Base-by-base conservation (phyloP, 1,139 yeast species). In the Debaryomycetaceae sp. region DNA sequence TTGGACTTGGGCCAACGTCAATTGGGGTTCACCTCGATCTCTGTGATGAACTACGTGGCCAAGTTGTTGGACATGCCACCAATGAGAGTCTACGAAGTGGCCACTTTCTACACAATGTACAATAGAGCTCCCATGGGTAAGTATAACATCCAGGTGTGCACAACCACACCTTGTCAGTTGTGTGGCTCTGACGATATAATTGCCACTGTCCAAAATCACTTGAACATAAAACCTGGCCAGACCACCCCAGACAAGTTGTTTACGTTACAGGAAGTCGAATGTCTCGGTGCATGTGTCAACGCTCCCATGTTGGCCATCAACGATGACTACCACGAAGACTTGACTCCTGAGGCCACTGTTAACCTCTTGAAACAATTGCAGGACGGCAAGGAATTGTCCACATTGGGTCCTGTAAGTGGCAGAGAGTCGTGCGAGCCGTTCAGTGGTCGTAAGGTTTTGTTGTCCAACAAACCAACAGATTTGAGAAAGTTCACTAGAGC, bases 1-100 rank as follows among this genome's bases (percentile, higher is more conserved):
- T 76, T 88, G 54, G 95, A 87, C 61, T 73, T 88, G 56, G 96
- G 95, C 39, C 96, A 88, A 69, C 87, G 95, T 61, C 96, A 88
- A 68, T 75, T 76, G 48, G 96, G 96, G 0, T 88, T 84, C 73
- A 86, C 95, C 41, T 86, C 96, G 41, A 87, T 89, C 54, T 78
- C 91, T 24, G 96, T 90, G 50, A 87, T 93, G 93, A 89, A 91
- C 71, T 90, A 91, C 63, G 96, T 88, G 38, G 96, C 96, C 49
- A 81, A 84, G 67, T 62, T 85, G 60, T 77, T 87, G 59, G 93
- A 87, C 59, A 85, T 88, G 84, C 96, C 96, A 31, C 96, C 96
- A 51, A 88, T 88, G 96, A 81, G 96, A 72, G 96, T 88, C 31
- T 88, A 88, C 66, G 96, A 88, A 66, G 96, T 88, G 49, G 96